Evolutionary conservation across 2,329 filamentous ascomycete genomes (phyloP).

Genomic region (Hortaea werneckii): DNA sequence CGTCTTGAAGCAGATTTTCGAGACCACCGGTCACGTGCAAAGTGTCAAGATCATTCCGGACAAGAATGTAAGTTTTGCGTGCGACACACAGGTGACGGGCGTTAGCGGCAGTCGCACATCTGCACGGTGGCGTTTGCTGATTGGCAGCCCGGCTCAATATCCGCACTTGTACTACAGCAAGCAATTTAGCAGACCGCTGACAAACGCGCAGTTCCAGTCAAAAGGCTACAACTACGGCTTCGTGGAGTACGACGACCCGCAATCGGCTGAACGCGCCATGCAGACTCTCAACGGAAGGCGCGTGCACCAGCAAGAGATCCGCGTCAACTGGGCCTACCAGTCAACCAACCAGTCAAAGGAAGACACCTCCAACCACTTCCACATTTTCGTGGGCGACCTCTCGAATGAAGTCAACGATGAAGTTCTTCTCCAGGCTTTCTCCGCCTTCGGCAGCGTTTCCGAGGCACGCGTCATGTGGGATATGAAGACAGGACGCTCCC

Average conservation of each 20-base stretch:
- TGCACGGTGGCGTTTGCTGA: not conserved
- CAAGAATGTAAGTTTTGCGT: constrained; percentile 72
- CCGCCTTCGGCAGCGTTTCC: constrained; percentile 87
- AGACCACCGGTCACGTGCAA: constrained; percentile 95
- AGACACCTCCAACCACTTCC: constrained; percentile 95
- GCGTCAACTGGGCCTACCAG: constrained; percentile 99
- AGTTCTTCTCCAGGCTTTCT: constrained; percentile 85
- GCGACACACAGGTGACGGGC: not conserved
- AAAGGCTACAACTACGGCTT: constrained; percentile 99
- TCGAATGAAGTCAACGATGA: constrained; percentile 99
- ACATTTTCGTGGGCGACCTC: constrained; percentile 95
- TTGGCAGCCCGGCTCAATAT: too few relatives aligned
- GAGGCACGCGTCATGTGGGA: constrained; percentile 99
- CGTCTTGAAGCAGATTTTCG: constrained; percentile 93
- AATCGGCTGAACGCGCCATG: constrained; percentile 94
- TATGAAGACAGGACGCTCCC: constrained; percentile 97
- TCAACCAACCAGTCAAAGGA: constrained; percentile 91
- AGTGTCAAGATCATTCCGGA: constrained; percentile 99
- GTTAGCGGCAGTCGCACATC: not conserved
- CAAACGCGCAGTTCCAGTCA: constrained; percentile 46
- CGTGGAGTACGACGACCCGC: constrained; percentile 96
- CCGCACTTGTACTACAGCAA: too few relatives aligned
- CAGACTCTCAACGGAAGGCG: constrained; percentile 88
- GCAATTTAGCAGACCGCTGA: not conserved
- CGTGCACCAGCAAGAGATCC: constrained; percentile 95